Evolutionary conservation across 2,329 filamentous ascomycete genomes (phyloP), one percentile per base, ranked within the genome.

Genomic region (Ophiostoma himal-ulmi): DNA sequence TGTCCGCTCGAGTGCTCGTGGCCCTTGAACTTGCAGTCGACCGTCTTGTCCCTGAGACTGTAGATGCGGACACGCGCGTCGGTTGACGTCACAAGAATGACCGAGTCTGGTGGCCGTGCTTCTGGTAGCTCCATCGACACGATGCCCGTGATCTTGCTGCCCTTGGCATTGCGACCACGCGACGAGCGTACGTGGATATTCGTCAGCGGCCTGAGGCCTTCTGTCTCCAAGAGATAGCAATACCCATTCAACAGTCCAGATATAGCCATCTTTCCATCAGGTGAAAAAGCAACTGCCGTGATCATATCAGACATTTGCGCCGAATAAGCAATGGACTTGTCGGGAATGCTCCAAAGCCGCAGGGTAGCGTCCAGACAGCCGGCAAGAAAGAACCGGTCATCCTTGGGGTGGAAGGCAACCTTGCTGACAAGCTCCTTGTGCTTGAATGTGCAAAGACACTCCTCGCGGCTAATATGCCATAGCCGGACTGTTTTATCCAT

Each of bases 401-500:
- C 95, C 37, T 87, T 89, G 0, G 95, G 95, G 77, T 99, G 95
- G 75, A 99, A 99, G 52, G 92, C 88, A 68, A 99, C 94, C 1
- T 93, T 94, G 0, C 95, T 96, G 66, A 98, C 94, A 75, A 97
- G 93, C 78, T 99, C 95, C 75, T 89, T 92, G 79, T 98, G 95
- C 76, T 94, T 92, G 81, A 98, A 99, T 1, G 91, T 93, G 79
- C 93, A 97, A 0, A 99, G 83, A 76, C 93, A 97, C 76, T 98
- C 94, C 3, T 85, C 80, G 69, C 94, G 86, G 77, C 88, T 94
- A 73, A 95, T 85, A 79, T 99, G 95, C 94, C 95, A 99, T 67
- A 99, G 80, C 17, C 93, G 87, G 14, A 99, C 95, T 0, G 94
- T 97, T 82, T 97, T 97, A 78, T 99, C 95, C 93, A 98, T 97